Percentiles rank a stretch among this genome's conserved stretches.
Conservation (phyloP, 2,329 filamentous ascomycete species). For the Venturia asperata region DNA sequence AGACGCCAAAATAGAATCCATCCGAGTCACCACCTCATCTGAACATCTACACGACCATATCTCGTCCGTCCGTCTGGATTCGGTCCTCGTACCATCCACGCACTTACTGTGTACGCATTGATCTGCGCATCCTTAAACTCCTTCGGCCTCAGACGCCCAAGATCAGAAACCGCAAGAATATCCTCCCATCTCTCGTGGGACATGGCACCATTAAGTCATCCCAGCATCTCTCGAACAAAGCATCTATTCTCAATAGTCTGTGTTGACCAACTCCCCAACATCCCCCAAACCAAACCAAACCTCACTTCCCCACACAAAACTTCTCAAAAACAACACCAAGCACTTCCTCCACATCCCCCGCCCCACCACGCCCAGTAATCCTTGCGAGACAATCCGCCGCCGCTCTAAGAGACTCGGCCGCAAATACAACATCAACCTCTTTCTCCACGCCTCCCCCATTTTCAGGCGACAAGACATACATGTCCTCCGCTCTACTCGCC, state of each 20-base stretch:
- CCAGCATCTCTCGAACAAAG: too few relatives aligned
- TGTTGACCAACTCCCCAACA: too few relatives aligned
- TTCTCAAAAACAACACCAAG: constrained; percentile 97
- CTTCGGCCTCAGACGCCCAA: neutral
- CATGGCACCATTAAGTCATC: too few relatives aligned
- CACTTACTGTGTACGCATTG: neutral
- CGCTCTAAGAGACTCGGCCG: constrained; percentile 78
- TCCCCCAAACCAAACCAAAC: too few relatives aligned
- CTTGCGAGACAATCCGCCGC: constrained; percentile 74
- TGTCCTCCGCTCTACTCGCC: constrained; percentile 16
- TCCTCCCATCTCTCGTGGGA: neutral
- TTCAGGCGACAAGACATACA: neutral
- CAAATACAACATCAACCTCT: constrained; percentile 77
- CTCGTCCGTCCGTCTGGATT: neutral
- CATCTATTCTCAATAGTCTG: too few relatives aligned
- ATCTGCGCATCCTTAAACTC: too few relatives aligned
- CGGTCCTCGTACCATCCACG: neutral
- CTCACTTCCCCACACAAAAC: constrained; percentile 42
- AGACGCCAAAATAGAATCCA: neutral
- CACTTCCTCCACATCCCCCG: constrained; percentile 89
- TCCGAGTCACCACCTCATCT: too few relatives aligned
- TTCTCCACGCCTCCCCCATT: constrained; percentile 13
- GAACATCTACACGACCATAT: neutral
- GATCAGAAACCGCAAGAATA: neutral
- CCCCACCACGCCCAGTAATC: constrained; percentile 80